Percentiles rank a stretch among this genome's conserved stretches.
These are phyloP conservation scores for Picochlorum sp. DNA, from an alignment of 139 green algal genomes.

Conservation along the genomic window DNA sequence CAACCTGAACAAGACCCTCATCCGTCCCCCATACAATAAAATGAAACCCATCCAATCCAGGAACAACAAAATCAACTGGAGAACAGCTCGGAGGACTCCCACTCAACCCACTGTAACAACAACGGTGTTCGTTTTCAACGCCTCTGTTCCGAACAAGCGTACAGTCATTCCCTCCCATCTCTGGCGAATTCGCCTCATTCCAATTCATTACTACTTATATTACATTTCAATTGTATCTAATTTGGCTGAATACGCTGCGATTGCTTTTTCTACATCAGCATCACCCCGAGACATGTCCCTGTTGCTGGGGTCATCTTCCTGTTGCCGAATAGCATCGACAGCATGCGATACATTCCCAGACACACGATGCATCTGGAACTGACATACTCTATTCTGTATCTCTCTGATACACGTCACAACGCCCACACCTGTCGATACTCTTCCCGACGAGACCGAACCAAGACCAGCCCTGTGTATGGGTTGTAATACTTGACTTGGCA, in stretches of 20 bases:
- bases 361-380: conserved; percentile 20
- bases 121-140: conserved; percentile 2
- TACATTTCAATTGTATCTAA: too few relatives aligned
- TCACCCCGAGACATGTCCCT: too few relatives aligned
- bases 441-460: conserved; percentile 28
- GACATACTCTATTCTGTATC: conserved; percentile 22
- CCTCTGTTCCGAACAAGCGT: too few relatives aligned
- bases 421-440: conserved; percentile 33
- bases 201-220: too few relatives aligned
- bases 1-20: conserved; percentile 9
- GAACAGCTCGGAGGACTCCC: background rate
- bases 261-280: too few relatives aligned
- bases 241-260: too few relatives aligned
- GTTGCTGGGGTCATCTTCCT: too few relatives aligned
- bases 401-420: conserved; percentile 20
- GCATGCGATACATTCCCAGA: conserved; percentile 18
- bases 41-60: conserved; percentile 11
- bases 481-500: conserved; percentile 42
- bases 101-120: background rate
- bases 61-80: conserved; percentile 18
- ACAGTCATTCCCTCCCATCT: too few relatives aligned
- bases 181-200: too few relatives aligned
- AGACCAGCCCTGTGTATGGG: conserved; percentile 24
- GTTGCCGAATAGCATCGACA: background rate
- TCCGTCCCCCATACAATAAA: conserved; percentile 18